Evolutionary conservation across 768 basidiomycete genomes (phyloP), one percentile per base, ranked within the genome.

Genomic region (Russula virescens): DNA sequence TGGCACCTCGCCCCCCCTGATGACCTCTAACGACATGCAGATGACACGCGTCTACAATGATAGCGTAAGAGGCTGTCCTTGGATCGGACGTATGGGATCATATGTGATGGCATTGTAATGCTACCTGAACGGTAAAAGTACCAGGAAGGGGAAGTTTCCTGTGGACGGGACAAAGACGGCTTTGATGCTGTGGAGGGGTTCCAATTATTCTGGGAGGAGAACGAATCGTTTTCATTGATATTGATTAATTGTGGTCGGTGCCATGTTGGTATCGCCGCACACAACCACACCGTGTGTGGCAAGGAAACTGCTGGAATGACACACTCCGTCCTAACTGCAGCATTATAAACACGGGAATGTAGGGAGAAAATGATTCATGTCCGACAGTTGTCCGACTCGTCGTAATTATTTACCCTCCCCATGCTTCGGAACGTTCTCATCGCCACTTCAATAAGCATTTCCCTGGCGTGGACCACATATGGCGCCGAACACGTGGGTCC

Each of bases 1-100:
- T 63, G 62, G 62, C 62, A 53, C 56, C 34, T 34, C 54, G 40
- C 43, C 26, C 26, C 40, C 23, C 31, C 45, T 47, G 57, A 63
- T 63, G 62, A 63, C 62, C 62, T 63, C 38, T 63, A 48, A 43
- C n/a, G 57, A 48, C 62, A 63, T 51, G 62, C 62, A 59, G 62
- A 34, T 57, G 46, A 58, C 62, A 63, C 57, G 62, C 56, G 58
- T 45, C 62, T 21, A 38, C 40, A 49, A 45, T 58, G 26, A 63
- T 63, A 54, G 62, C 62, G 62, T 63, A 63, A 63, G 52, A 63
- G 52, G 46, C 52, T 59, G 55, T 62, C 48, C 55, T 35, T 50
- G 57, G 16, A 19, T 34, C 42, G 25, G 38, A 38, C 19, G 51
- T 58, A 48, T 4, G 18, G 42, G 42, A 19, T 43, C 16, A 43